phyloP scores from a whole-genome alignment of 73 alveolate genomes.

The Breviolum minutum region DNA sequence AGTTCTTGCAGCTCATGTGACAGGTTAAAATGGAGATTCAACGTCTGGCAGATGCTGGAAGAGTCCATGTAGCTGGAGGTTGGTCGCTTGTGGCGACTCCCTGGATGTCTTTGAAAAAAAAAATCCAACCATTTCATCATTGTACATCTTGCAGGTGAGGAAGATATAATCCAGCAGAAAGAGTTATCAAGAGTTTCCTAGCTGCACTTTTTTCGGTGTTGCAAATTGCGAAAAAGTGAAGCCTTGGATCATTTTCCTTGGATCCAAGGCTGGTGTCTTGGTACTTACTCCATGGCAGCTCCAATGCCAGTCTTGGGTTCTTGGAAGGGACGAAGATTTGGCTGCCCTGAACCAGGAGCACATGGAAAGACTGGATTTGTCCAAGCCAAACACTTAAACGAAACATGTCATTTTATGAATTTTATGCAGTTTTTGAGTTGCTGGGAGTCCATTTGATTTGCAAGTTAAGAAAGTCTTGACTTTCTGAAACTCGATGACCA shows the following conservation, averaged over 20 bases:
- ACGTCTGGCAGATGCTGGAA: slow-evolving; percentile 52
- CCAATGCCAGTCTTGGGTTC: slow-evolving; percentile 57
- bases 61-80: slow-evolving; percentile 75
- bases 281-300: slow-evolving; percentile 88
- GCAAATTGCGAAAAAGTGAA: not conserved
- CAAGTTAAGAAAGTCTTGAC: not conserved
- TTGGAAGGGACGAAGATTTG: slow-evolving; percentile 66
- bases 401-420: not conserved
- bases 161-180: not conserved
- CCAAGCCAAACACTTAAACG: not conserved
- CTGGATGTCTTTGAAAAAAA: not conserved
- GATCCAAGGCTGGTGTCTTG: slow-evolving; percentile 62
- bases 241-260: not conserved
- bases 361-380: not conserved
- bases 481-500: not conserved
- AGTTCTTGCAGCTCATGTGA: not conserved
- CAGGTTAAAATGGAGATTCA: slow-evolving; percentile 28
- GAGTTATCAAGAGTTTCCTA: slow-evolving; percentile 37
- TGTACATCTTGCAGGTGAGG: slow-evolving; percentile 1
- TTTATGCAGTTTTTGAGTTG: not conserved
- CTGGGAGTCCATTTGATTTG: not conserved
- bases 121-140: not conserved
- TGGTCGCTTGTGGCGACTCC: not conserved
- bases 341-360: slow-evolving; percentile 66
- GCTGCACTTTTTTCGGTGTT: not conserved